phyloP scores from a whole-genome alignment of 1,139 yeast species.

The Sugiyamaella castrensis region DNA sequence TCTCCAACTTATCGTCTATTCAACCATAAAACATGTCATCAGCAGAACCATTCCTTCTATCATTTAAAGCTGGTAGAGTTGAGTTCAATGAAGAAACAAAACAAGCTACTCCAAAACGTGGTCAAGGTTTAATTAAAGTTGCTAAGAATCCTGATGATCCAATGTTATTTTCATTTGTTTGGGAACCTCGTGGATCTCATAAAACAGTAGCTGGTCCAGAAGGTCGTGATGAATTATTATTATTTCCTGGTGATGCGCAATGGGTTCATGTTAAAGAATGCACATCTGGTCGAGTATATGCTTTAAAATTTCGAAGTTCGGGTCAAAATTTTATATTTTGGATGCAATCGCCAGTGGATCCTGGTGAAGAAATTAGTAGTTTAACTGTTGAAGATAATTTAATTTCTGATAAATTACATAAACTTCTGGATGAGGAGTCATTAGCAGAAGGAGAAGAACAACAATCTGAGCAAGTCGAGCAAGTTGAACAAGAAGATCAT shows the following conservation, averaged over 20 bases:
- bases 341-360: constrained; percentile 81
- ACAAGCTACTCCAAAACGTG: constrained; percentile 70
- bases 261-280: constrained; percentile 76
- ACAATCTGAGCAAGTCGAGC: constrained; percentile 28
- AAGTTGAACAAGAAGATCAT: constrained; percentile 10
- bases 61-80: constrained; percentile 86
- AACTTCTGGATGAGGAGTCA: constrained; percentile 45
- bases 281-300: constrained; percentile 79
- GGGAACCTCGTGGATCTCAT: constrained; percentile 53
- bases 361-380: constrained; percentile 49
- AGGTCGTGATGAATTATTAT: constrained; percentile 53
- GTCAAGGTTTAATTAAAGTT: constrained; percentile 70
- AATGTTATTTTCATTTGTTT: constrained; percentile 53
- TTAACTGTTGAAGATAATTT: constrained; percentile 63
- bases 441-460: constrained; percentile 50
- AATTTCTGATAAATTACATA: constrained; percentile 51
- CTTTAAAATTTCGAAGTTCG: constrained; percentile 75
- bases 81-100: constrained; percentile 66
- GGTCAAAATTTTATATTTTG: constrained; percentile 85
- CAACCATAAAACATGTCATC: too few relatives aligned
- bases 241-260: constrained; percentile 90
- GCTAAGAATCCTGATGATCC: constrained; percentile 59
- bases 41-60: constrained; percentile 34
- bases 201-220: constrained; percentile 20
- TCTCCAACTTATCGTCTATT: too few relatives aligned